These are phyloP conservation scores for Suhomyces pyralidae DNA, from an alignment of 805 yeast species.

Conservation along the genomic window DNA sequence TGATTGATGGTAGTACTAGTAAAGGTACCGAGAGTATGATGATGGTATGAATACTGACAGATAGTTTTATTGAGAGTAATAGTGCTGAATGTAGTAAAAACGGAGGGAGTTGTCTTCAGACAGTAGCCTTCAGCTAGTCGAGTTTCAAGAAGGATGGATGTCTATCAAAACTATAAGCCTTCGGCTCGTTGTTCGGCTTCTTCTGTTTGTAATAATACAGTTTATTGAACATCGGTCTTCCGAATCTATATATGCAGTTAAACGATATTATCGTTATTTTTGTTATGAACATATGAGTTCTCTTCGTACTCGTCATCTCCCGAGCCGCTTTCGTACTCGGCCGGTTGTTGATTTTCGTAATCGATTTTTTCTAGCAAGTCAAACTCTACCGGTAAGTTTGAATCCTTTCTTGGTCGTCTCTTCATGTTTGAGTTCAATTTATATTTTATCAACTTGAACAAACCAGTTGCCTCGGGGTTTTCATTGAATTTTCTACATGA, in stretches of 20 bases:
- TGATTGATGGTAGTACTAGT: too few relatives aligned
- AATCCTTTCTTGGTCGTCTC: conserved; percentile 51
- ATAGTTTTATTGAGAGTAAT: too few relatives aligned
- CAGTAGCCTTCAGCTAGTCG: too few relatives aligned
- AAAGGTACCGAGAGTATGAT: too few relatives aligned
- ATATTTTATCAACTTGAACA: conserved; percentile 6
- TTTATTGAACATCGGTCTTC: neutral
- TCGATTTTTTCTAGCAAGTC: conserved; percentile 16
- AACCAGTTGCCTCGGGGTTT: neutral
- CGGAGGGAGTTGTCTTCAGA: too few relatives aligned
- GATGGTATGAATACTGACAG: too few relatives aligned
- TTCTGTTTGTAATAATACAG: conserved; percentile 8
- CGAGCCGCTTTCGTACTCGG: neutral
- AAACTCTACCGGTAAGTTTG: conserved; percentile 46
- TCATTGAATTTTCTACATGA: neutral
- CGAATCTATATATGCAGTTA: neutral
- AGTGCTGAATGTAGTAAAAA: too few relatives aligned
- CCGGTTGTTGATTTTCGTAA: neutral
- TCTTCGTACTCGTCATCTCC: conserved; percentile 4
- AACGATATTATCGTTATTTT: conserved; percentile 2
- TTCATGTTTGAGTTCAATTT: conserved; percentile 18
- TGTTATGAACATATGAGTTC: neutral
- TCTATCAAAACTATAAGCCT: too few relatives aligned
- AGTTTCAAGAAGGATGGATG: too few relatives aligned
- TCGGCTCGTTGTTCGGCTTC: too few relatives aligned